Percentiles rank a stretch among this genome's conserved stretches.
Conservation (phyloP, 352 stramenopile species). For the Pythium sukuiense region DNA sequence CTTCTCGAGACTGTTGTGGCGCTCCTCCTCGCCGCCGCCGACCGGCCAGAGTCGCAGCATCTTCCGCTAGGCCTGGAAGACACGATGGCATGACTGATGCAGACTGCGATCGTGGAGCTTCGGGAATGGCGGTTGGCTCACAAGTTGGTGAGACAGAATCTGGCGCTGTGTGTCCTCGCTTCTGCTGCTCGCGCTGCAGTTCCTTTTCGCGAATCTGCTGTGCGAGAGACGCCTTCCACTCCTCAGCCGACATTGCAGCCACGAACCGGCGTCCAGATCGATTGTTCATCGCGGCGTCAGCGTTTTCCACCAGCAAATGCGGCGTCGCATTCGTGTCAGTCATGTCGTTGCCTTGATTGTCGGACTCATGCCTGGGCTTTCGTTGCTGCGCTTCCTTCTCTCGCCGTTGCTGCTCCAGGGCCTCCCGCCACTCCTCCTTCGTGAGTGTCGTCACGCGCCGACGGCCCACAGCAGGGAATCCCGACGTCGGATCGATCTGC, state of each 20-base stretch:
- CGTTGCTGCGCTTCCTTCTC: conserved; percentile 30
- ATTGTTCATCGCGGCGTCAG: neutral
- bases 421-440: conserved; percentile 39
- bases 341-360: neutral
- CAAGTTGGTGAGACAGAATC: neutral
- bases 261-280: conserved; percentile 32
- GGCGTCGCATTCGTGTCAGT: neutral
- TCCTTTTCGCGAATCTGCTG: conserved; percentile 53
- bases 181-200: conserved; percentile 8
- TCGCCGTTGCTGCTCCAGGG: conserved; percentile 36
- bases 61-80: neutral
- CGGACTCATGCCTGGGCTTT: neutral
- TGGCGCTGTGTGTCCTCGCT: conserved; percentile 27
- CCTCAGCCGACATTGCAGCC: conserved; percentile 37
- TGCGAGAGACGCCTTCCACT: conserved; percentile 49
- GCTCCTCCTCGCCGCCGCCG: conserved; percentile 11
- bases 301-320: neutral
- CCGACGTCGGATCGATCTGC: neutral
- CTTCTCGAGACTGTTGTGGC: conserved; percentile 33
- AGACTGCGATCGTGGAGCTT: neutral
- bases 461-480: conserved; percentile 13
- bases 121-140: neutral
- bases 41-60: neutral
- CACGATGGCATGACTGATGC: neutral
- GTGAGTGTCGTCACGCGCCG: conserved; percentile 31